Evolutionary conservation across 2,329 filamentous ascomycete species (phyloP), one percentile per base, ranked within the genome.

Genomic region (Talaromyces sp.): DNA sequence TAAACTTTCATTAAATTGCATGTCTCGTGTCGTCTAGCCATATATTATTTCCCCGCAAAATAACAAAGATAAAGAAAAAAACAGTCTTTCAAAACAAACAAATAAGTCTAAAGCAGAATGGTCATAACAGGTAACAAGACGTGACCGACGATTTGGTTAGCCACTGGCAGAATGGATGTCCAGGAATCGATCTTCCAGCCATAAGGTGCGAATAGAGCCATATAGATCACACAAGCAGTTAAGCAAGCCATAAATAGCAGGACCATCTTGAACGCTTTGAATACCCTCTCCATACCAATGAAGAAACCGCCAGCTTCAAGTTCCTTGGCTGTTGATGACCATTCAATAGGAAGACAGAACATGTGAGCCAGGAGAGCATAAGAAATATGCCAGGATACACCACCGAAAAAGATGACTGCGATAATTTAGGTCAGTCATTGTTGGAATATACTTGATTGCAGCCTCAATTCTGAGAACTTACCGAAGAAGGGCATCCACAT

Each of bases 321-420:
- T 56, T 96, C 92, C 79, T 96, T 96, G 50, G 88, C 85, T 0
- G 92, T 96, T 1, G 91, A 88, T 58, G 91, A 91, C 92, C 92
- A 95, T 3, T 86, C 87, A 88, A 95, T 94, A 78, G 95, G 85
- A 73, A 94, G 87, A 79, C 91, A 88, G 75, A 95, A 91, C 86
- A 95, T 91, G 81, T 96, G 92, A 4, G 88, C 85, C 52, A 95
- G 78, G 37, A 96, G 82, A 1, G 92, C 92, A 76, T 93, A 90
- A 31, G 87, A 91, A 59, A 96, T 86, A 78, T 96, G 91, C 43
- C 96, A 84, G 43, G 65, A 66, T 2, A 66, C 24, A 6, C 92
- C 92, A 61, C 92, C 92, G 16, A 96, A 83, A 83, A 95, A 96
- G 75, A 95, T 88, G 67, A 88, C 89, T 62, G 19, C 33, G 8